These are phyloP conservation scores for Magnolia changhungtana DNA, from an alignment of 164 flowering plant species.

Conservation along the genomic window DNA sequence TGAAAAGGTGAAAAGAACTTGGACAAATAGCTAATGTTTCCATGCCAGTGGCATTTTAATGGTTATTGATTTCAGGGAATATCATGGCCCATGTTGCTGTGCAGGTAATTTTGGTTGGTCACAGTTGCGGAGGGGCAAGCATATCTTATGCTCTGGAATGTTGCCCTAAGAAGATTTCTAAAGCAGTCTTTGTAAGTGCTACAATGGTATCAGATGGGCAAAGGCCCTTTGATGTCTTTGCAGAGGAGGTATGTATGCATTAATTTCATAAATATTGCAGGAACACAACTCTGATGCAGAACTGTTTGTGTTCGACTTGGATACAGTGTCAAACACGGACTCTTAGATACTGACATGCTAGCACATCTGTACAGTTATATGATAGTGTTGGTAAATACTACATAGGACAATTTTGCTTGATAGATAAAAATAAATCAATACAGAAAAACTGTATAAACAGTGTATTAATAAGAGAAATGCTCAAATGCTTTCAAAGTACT, in stretches of 20 bases:
- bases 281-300: background rate
- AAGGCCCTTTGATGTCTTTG: constrained; percentile 90
- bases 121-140: constrained; percentile 90
- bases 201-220: constrained; percentile 86
- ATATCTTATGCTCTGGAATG: constrained; percentile 86
- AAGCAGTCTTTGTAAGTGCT: constrained; percentile 85
- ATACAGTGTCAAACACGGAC: background rate
- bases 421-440: too few species aligned
- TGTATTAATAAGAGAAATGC: too few species aligned
- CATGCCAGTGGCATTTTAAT: background rate
- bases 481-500: too few species aligned
- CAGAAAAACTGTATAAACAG: too few species aligned
- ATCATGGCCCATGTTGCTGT: constrained; percentile 7
- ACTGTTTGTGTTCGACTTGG: background rate
- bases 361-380: background rate
- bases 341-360: background rate
- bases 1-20: constrained; percentile 56
- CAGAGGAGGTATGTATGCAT: constrained; percentile 57
- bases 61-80: background rate
- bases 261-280: background rate
- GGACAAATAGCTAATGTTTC: background rate
- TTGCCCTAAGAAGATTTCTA: constrained; percentile 68
- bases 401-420: background rate
- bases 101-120: constrained; percentile 96
- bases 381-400: background rate